phyloP scores from a whole-genome alignment of 2,329 filamentous ascomycete species.

The Ophiostoma fasciatum region DNA sequence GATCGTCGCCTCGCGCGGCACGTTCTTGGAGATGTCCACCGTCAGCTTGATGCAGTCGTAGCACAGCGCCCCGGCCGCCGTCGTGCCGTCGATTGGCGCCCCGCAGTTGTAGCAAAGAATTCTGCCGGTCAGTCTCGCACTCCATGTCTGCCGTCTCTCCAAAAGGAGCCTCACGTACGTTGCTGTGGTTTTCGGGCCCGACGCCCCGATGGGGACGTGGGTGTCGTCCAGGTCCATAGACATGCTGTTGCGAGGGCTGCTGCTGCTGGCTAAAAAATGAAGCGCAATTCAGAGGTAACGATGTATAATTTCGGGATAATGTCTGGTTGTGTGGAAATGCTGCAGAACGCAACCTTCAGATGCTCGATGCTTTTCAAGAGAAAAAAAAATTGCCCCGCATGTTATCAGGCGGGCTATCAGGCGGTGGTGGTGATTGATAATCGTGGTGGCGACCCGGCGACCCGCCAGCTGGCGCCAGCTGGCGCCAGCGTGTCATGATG shows the following conservation, averaged over 20 bases:
- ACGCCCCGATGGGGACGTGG: conserved; percentile 16
- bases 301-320: too few relatives aligned
- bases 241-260: conserved; percentile 6
- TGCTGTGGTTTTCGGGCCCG: conserved; percentile 16
- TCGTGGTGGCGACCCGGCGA: not conserved
- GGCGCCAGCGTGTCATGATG: not conserved
- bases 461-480: not conserved
- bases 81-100: conserved; percentile 84
- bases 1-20: conserved; percentile 78
- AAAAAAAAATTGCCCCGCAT: conserved; percentile 12
- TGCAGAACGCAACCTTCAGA: too few relatives aligned
- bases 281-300: too few relatives aligned
- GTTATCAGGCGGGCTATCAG: too few relatives aligned
- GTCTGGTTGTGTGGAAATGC: not conserved
- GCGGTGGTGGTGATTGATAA: conserved; percentile 7
- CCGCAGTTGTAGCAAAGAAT: conserved; percentile 98
- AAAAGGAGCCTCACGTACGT: too few relatives aligned
- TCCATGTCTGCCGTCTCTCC: not conserved
- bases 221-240: conserved; percentile 20
- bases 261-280: too few relatives aligned
- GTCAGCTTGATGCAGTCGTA: conserved; percentile 93
- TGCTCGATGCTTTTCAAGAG: too few relatives aligned
- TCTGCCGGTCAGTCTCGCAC: conserved; percentile 24
- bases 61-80: conserved; percentile 73
- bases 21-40: conserved; percentile 80